Base-by-base conservation (phyloP, 495 filamentous ascomycete species). In the Penicillium alfredii region DNA sequence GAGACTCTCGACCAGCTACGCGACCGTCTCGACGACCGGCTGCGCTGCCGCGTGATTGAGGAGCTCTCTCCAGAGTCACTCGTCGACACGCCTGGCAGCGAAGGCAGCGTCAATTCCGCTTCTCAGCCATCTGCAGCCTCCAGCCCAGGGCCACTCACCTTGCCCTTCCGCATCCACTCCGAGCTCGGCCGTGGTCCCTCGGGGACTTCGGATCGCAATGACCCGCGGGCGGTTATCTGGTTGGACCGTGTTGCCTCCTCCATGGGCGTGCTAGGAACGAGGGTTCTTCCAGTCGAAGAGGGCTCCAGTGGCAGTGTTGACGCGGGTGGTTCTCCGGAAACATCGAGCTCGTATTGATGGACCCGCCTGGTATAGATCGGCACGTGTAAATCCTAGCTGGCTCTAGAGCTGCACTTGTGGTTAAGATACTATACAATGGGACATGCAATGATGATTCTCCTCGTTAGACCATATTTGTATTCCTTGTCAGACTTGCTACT, bases 211-310 rank as follows among this genome's bases (percentile, higher is more conserved):
- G 45, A 58, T 40, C 30, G 30, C 0, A 30, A 47, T 40, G 46
- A 49, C 23, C 43, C 51, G 4, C 47, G 39, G 15, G 52, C 53
- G 5, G 52, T 56, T 4, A 56, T 56, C 17, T 64, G 56, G 61
- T 26, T 66, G 33, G 63, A 66, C 32, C 55, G 53, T 2, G 48
- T 66, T 26, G 63, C 58, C 9, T 64, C 58, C 18, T 63, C 58
- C n/a, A 60, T 64, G 58, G 60, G 60, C 2, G 51, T 57, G 35
- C 27, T 64, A 7, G 53, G 55, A 5, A 42, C 51, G 1, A 52
- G 35, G 16, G 24, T 56, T n/a, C 33, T 38, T 40, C 0, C 5
- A 9, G 23, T n/a, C 11, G 23, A n/a, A 0, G 23, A 25, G 11
- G 23, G 23, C 8, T 8, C 8, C 8, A 2, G 11, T 2, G 23